These are phyloP conservation scores for Xylaria arbuscula DNA, from an alignment of 2,329 filamentous ascomycete genomes.

Conservation along the genomic window DNA sequence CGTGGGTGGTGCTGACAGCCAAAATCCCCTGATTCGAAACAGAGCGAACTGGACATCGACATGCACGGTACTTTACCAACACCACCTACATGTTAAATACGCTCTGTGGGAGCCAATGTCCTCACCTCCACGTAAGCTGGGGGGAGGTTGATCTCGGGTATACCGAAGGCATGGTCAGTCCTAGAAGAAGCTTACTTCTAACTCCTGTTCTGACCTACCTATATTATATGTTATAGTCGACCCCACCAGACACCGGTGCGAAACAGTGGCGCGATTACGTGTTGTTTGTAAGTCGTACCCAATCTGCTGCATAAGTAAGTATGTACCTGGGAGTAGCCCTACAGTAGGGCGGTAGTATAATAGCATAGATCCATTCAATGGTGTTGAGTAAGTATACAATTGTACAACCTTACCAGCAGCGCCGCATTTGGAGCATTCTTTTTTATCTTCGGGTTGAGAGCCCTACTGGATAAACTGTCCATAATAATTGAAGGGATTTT, in stretches of 20 bases:
- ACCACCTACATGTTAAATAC: not conserved
- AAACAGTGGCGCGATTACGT: constrained; percentile 20
- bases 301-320: not conserved
- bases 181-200: not conserved
- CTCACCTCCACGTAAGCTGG: constrained; percentile 33
- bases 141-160: constrained; percentile 30
- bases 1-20: constrained; percentile 38
- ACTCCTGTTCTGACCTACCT: too few relatives aligned
- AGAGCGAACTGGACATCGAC: constrained; percentile 28
- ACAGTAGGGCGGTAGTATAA: too few relatives aligned
- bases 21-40: constrained; percentile 39
- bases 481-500: not conserved
- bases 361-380: too few relatives aligned
- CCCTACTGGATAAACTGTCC: too few relatives aligned
- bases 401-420: too few relatives aligned
- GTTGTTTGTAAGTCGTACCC: constrained; percentile 2
- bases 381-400: too few relatives aligned
- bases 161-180: constrained; percentile 25
- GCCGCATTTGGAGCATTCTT: not conserved
- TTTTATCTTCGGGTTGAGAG: not conserved
- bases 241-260: not conserved
- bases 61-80: constrained; percentile 41
- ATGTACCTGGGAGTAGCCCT: not conserved
- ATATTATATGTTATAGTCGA: not conserved
- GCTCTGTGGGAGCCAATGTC: constrained; percentile 29